These are phyloP conservation scores for Carex arenaria DNA, from an alignment of 202 grass and related monocot species.

Conservation along the genomic window DNA sequence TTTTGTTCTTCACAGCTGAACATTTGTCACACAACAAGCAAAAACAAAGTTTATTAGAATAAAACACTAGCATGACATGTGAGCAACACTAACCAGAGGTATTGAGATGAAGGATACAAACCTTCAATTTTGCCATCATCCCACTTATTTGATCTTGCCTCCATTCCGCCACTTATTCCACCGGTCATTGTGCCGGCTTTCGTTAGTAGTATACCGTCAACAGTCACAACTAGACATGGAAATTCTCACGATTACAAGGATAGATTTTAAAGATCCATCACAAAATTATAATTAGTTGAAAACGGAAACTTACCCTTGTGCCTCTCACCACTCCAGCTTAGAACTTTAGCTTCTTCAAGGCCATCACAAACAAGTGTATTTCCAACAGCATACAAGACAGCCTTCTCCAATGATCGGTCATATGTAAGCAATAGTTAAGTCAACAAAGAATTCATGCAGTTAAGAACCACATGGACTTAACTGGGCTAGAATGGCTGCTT, in stretches of 20 bases:
- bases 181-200: constrained; percentile 98
- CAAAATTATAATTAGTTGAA: constrained; percentile 26
- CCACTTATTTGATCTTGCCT: constrained; percentile 99
- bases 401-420: constrained; percentile 96
- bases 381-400: constrained; percentile 94
- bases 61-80: background rate
- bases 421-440: constrained; percentile 84
- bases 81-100: background rate
- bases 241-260: constrained; percentile 24
- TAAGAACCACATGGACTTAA: constrained; percentile 17
- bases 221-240: constrained; percentile 71
- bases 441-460: constrained; percentile 26
- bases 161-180: constrained; percentile 99
- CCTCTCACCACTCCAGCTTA: constrained; percentile 97
- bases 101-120: constrained; percentile 18
- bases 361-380: constrained; percentile 98
- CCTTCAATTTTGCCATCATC: constrained; percentile 82
- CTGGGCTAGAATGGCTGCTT: background rate
- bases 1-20: constrained; percentile 78
- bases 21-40: constrained; percentile 24
- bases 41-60: constrained; percentile 29
- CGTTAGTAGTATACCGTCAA: constrained; percentile 93
- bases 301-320: constrained; percentile 67
- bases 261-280: constrained; percentile 22
- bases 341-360: constrained; percentile 92